Evolutionary conservation across 2,329 filamentous ascomycete genomes (phyloP), one percentile per base, ranked within the genome.

Genomic region (Botryotinia globosa): DNA sequence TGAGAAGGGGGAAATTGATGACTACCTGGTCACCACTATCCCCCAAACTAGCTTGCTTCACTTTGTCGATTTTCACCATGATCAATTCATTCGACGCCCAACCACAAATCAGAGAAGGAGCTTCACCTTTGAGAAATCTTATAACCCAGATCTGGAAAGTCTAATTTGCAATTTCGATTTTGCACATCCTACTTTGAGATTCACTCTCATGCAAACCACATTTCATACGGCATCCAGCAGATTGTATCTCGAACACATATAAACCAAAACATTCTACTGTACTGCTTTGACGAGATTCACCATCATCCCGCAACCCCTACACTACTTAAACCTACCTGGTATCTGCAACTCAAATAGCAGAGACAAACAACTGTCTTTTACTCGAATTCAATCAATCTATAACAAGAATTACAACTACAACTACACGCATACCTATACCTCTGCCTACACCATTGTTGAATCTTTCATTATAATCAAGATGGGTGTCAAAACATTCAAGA

Each of bases 401-500:
- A 20, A 44, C 42, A 44, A 8, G 18, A 44, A 44, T 20, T 44
- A 20, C 42, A 66, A 29, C 34, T 59, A 37, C 51, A 58, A 59
- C 44, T 54, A 54, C 25, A 54, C 25, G 25, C 25, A 18, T 29
- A 29, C 51, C n/a, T 9, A 56, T 29, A 56, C n/a, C n/a, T 18
- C 8, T n/a, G 16, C n/a, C n/a, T 9, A 18, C n/a, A 56, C 14
- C n/a, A 54, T 51, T 16, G 20, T 42, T 56, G 37, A 51, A 42
- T 32, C 37, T 32, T 42, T 56, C 3, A 56, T 67, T 20, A 25
- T 29, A 42, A 58, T 48, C 73, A 76, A 32, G 42, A 79, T 78
- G 77, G 69, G 73, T 68, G 72, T 74, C 32, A 74, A 72, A 39
- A 59, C 74, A 42, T 59, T 77, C 74, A 80, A 79, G 72, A 80